Evolutionary conservation across 805 yeast genomes (phyloP), one percentile per base, ranked within the genome.

Genomic region (Vanderwaltozyma yarrowii): DNA sequence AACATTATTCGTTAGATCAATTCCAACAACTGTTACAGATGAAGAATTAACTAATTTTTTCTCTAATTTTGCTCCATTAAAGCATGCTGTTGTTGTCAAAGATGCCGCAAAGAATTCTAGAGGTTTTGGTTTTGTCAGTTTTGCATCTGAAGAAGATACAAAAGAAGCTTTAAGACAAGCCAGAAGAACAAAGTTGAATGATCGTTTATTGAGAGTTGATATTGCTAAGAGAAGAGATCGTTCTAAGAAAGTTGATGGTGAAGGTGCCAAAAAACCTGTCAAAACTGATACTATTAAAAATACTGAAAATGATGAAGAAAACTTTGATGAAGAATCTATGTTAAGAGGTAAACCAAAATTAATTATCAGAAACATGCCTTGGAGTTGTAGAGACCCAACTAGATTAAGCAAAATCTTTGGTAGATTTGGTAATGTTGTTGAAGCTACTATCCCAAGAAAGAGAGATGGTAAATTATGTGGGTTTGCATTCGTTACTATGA

Each of bases 101-200:
- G 96, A 88, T 54, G 67, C 67, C 10, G 76, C 80, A 26, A 74
- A 82, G 38, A 70, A 80, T 32, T 85, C 96, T 3, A 73, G 88
- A 58, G 97, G 98, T 2, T 92, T 88, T 62, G 98, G 98, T 3
- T 92, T 92, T 60, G 98, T 87, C 13, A 80, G 94, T 27, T 92
- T 92, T 60, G 75, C 83, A 2, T 62, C 73, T 35, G 87, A 84
- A 45, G 95, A 86, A 34, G 98, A 92, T 55, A 83, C 96, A 0
- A 57, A 71, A 30, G 65, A 71, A 33, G 96, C 96, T 0, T 65
- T 88, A 45, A 74, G 69, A 16, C 73, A 76, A 46, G 67, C 89
- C 13, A 76, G 78, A 56, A 79, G 71, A 53, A 52, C 66, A 33
- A 83, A 79, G 52, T 74, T 92, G 48, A 70, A 81, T 41, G 76